Evolutionary conservation across 345 rosid species (phyloP).

Genomic region (Diplotaxis tenuifolia): DNA sequence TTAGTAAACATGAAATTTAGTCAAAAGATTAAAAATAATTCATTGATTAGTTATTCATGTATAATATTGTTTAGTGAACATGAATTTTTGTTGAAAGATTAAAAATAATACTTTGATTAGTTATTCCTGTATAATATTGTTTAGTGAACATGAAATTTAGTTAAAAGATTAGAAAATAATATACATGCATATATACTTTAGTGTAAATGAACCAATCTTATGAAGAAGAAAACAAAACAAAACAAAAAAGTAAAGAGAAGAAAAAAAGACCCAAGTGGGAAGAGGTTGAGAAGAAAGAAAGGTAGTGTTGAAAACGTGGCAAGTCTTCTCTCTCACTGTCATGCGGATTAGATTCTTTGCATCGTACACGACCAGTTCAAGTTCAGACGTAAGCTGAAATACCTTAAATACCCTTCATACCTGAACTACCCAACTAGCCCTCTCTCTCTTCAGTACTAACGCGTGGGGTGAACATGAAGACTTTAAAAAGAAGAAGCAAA

Average conservation of each 20-base stretch:
- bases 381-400: slow-evolving; percentile 25
- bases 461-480: background rate
- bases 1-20: background rate
- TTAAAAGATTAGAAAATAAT: too few species aligned
- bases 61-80: too few species aligned
- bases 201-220: background rate
- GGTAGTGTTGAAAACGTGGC: slow-evolving; percentile 37
- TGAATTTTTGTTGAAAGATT: too few species aligned
- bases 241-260: background rate
- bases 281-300: slow-evolving; percentile 32
- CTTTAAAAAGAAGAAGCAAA: too few species aligned
- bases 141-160: background rate
- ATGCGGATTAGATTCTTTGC: slow-evolving; percentile 23
- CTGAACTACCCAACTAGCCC: background rate
- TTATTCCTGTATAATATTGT: too few species aligned
- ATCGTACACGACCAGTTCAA: background rate
- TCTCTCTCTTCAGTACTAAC: background rate
- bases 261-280: slow-evolving; percentile 14
- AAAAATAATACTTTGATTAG: too few species aligned
- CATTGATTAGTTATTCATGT: too few species aligned
- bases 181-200: too few species aligned
- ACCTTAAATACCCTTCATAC: background rate
- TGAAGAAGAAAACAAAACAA: background rate
- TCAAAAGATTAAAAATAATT: too few species aligned
- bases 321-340: slow-evolving; percentile 23